A percentile compares a stretch with the other conserved stretches of the same genome.
phyloP scores from a whole-genome alignment of 2,329 filamentous ascomycete species.

The Elsinoe australis region DNA sequence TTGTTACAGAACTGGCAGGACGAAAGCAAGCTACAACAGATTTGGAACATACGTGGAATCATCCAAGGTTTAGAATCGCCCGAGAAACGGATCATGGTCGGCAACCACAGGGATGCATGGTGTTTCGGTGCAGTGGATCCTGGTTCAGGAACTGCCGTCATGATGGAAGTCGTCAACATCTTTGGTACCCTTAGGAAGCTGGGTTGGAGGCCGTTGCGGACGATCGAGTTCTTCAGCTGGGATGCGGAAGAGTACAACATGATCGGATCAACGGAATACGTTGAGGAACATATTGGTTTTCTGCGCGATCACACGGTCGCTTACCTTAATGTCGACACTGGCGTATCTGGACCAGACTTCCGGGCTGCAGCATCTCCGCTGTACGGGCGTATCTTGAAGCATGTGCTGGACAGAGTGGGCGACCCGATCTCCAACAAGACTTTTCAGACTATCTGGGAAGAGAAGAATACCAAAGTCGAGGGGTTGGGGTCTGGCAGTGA shows the following conservation, averaged over 20 bases:
- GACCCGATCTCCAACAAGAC: constrained; percentile 68
- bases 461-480: constrained; percentile 52
- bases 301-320: constrained; percentile 69
- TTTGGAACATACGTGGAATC: constrained; percentile 85
- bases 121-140: constrained; percentile 80
- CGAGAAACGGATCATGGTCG: constrained; percentile 77
- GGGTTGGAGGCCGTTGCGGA: constrained; percentile 87
- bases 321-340: constrained; percentile 86
- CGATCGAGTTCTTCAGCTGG: constrained; percentile 95
- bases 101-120: constrained; percentile 91
- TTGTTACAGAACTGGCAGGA: constrained; percentile 81
- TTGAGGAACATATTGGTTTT: constrained; percentile 70
- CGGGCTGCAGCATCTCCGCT: constrained; percentile 73
- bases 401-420: constrained; percentile 63
- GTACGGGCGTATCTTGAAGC: constrained; percentile 63
- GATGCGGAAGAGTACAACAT: constrained; percentile 90
- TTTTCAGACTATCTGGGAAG: constrained; percentile 69
- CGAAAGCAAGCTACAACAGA: constrained; percentile 69
- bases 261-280: constrained; percentile 88
- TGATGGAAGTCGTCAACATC: constrained; percentile 80
- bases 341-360: constrained; percentile 67
- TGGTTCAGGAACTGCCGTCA: constrained; percentile 79
- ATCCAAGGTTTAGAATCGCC: constrained; percentile 78
- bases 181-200: constrained; percentile 68
- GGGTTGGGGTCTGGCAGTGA: constrained; percentile 70